Base-by-base conservation (phyloP, 768 basidiomycete genomes). In the Strobilomyces echinocephalus region DNA sequence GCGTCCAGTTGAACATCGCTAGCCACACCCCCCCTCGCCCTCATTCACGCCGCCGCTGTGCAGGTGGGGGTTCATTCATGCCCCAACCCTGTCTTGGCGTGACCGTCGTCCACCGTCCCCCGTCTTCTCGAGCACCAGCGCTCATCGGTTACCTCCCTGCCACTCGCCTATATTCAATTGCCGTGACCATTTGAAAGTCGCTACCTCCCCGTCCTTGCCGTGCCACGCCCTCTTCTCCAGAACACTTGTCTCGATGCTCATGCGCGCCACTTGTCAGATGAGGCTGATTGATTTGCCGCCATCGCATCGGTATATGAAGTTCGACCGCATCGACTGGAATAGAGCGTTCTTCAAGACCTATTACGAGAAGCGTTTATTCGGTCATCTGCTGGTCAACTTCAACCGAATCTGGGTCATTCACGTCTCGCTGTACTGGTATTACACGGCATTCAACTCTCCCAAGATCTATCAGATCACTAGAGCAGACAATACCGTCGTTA, bases 331-430 rank as follows among this genome's bases (percentile, higher is more conserved):
- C 61, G 95, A 98, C 58, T 99, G 97, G 97, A 87, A 88, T 64
- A 79, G 86, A 26, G 95, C 86, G 4, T 98, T 98, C 73, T 97
- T 94, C 89, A 98, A 99, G 77, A 98, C 95, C 0, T 99, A 98
- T 72, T 93, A 87, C 59, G 97, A 99, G 72, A 93, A 94, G 66
- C 92, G 97, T 30, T 95, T 95, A 0, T 92, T 95, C 70, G 89
- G 93, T 38, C 97, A 99, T 70, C 79, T 98, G 2, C 81, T 98
- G 54, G 95, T 99, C 80, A 97, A 99, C 79, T 99, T 99, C 78
- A 98, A 98, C 75, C 91, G 95, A 44, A 91, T 99, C 62, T 99
- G 97, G 95, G 93, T 98, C 71, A 88, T 95, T 58, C 97, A 98
- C 73, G 77, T 99, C 54, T 83, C 95, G 31, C 73, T 97, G 67